Evolutionary conservation across 495 filamentous ascomycete genomes (phyloP).

Genomic region (Annulohypoxylon stygium): DNA sequence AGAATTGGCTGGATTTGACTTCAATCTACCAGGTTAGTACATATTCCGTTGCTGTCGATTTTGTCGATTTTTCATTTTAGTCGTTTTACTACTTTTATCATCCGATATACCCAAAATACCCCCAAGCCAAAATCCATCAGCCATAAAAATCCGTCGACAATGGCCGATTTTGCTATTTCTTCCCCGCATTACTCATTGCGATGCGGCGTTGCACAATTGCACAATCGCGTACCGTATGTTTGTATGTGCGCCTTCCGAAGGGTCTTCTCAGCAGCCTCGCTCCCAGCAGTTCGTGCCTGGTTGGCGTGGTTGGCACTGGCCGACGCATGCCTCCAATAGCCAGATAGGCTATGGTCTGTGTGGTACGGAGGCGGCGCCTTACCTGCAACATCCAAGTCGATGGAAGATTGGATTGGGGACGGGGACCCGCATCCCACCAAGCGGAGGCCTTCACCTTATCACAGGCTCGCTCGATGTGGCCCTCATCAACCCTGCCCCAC

Average conservation of each 20-base stretch:
- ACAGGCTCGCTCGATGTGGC: slow-evolving; percentile 19
- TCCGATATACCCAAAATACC: not conserved
- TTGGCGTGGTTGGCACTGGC: slow-evolving; percentile 29
- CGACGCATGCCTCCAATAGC: slow-evolving; percentile 28
- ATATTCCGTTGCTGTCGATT: slow-evolving; percentile 14
- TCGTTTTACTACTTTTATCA: slow-evolving; percentile 12
- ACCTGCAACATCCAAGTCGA: slow-evolving; percentile 32
- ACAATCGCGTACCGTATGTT: slow-evolving; percentile 1
- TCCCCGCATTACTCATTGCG: slow-evolving; percentile 44
- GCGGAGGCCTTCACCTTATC: slow-evolving; percentile 43
- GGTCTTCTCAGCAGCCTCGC: slow-evolving; percentile 31
- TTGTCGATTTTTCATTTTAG: slow-evolving; percentile 29
- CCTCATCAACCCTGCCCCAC: slow-evolving; percentile 30
- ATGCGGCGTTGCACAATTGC: slow-evolving; percentile 41
- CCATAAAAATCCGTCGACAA: slow-evolving; percentile 27
- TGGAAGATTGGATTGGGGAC: slow-evolving; percentile 8
- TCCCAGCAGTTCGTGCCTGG: slow-evolving; percentile 31
- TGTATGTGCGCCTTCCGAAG: slow-evolving; percentile 21
- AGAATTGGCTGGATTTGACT: slow-evolving; percentile 56
- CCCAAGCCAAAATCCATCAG: not conserved
- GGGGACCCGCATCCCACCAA: slow-evolving; percentile 34
- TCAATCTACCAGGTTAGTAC: slow-evolving; percentile 54
- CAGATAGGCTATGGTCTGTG: slow-evolving; percentile 15
- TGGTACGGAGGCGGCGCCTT: slow-evolving; percentile 21
- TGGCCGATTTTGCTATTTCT: slow-evolving; percentile 15